Evolutionary conservation across 177 flowering plant genomes (phyloP), one percentile per base, ranked within the genome.

Genomic region (Vitis hybrid): DNA sequence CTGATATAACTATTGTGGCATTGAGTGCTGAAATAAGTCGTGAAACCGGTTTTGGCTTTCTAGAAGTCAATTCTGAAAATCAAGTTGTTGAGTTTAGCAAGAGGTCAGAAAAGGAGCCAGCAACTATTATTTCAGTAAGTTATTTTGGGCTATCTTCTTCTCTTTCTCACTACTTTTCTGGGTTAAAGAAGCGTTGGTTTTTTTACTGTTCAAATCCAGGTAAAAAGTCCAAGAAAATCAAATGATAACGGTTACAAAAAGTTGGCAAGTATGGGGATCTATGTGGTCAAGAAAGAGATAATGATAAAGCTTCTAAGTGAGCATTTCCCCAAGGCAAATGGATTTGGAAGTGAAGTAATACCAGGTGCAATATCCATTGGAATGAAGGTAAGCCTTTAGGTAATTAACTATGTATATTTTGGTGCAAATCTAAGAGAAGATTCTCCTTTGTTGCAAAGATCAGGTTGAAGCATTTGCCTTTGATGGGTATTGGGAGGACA

Each of bases 401-500:
- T 20, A 28, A 66, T 28, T 38, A 17, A 12, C 4, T 22, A 38
- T 11, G 9, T 3, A 58, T 22, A 8, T 8, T 18, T 18, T 11
- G 47, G 47, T 8, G 31, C 47, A 38, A 38, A 38, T 38, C 47
- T 38, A 7, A 38, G 47, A 38, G 9, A 8, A 38, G 9, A 9
- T 59, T 20, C 18, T 22, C 4, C 31, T 51, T 70, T 28, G 15
- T 19, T n/a, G 50, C 49, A 62, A 31, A n/a, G 59, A 59, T 67
- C 78, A 92, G 96, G 92, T 94, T 59, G 70, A 84, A 56, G 86
- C 89, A 20, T 85, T 81, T 71, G 14, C 70, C 9, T 87, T 85
- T 72, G 85, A 86, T 66, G 97, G 97, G 12, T 87, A 90, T 58
- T 94, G 97, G 97, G 94, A 89, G 65, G 89, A 89, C 67, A 81